Base-by-base conservation (phyloP, 495 filamentous ascomycete genomes). In the Platismatia glauca region DNA sequence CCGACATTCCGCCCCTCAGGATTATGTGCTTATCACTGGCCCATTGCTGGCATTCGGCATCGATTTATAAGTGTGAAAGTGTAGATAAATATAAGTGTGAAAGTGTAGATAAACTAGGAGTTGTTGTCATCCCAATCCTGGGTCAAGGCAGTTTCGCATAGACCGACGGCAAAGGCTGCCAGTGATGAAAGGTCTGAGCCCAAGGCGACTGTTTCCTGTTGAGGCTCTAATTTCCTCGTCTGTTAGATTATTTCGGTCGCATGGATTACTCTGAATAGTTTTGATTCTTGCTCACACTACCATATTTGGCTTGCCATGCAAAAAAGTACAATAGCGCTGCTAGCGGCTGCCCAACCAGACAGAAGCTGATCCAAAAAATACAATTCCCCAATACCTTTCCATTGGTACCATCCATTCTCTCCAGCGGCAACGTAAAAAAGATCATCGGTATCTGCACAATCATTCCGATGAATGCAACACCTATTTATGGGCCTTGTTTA, bases 281-380 rank as follows among this genome's bases (percentile, higher is more conserved):
- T 31, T 43, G 38, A 20, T 31, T 44, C 12, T 74, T 75, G 63
- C 80, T 84, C 31, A 84, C 82, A 68, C 84, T 91, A 24, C 94
- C 94, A 71, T 96, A 96, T 75, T 98, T 98, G 24, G 90, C 91
- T 73, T 97, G 93, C 94, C 94, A 98, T 18, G 91, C 94, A 71
- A 96, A 97, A 73, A 96, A 98, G 72, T 98, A 98, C 65, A 94
- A 71, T 39, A 97, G 72, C 3, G 89, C 91, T 0, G 89, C 93
- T 43, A 97, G 77, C 15, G 94, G 94, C 79, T 98, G 94, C 0
- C 94, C 94, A 0, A 97, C 84, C 20, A 98, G 79, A 64, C 90
- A 96, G 70, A 98, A 98, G 34, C 86, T 89, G 41, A 94, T 79
- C 94, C 94, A 98, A 74, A 98, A 98, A 60, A 96, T 92, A 46